Evolutionary conservation across 768 basidiomycete genomes (phyloP).

Genomic region (Russula sp.): DNA sequence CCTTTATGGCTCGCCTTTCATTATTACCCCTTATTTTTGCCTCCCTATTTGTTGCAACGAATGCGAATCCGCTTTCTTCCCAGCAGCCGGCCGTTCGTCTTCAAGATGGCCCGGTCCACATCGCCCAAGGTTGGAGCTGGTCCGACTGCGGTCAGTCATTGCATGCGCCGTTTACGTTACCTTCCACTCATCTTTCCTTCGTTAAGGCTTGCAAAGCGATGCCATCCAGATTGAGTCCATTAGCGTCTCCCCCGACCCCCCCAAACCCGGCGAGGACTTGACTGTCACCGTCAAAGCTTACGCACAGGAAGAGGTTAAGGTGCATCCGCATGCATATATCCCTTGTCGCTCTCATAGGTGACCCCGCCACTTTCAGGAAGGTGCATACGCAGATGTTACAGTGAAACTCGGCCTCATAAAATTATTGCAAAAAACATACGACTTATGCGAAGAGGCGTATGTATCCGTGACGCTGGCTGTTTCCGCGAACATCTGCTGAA

Average conservation of each 20-base stretch:
- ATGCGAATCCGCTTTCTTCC: slow-evolving; percentile 26
- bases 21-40: slow-evolving; percentile 30
- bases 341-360: neutral
- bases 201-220: slow-evolving; percentile 41
- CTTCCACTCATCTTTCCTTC: slow-evolving; percentile 12
- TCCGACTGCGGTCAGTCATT: slow-evolving; percentile 62
- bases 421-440: slow-evolving; percentile 76
- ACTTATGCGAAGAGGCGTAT: slow-evolving; percentile 92
- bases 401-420: slow-evolving; percentile 96
- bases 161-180: neutral
- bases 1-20: slow-evolving; percentile 27
- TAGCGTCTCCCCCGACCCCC: slow-evolving; percentile 77
- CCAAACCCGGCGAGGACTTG: slow-evolving; percentile 77
- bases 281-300: slow-evolving; percentile 74
- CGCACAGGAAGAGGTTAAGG: slow-evolving; percentile 58
- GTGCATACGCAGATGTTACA: slow-evolving; percentile 80
- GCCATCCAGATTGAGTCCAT: slow-evolving; percentile 66
- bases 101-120: slow-evolving; percentile 30
- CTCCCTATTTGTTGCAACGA: slow-evolving; percentile 26
- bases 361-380: slow-evolving; percentile 52
- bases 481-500: neutral
- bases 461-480: slow-evolving; percentile 31
- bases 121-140: slow-evolving; percentile 57
- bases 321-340: slow-evolving; percentile 30
- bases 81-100: slow-evolving; percentile 30